A percentile compares a stretch with the other conserved stretches of the same genome.
These are phyloP conservation scores for Bruguiera sexangula DNA, from an alignment of 345 rosid species.

Conservation along the genomic window DNA sequence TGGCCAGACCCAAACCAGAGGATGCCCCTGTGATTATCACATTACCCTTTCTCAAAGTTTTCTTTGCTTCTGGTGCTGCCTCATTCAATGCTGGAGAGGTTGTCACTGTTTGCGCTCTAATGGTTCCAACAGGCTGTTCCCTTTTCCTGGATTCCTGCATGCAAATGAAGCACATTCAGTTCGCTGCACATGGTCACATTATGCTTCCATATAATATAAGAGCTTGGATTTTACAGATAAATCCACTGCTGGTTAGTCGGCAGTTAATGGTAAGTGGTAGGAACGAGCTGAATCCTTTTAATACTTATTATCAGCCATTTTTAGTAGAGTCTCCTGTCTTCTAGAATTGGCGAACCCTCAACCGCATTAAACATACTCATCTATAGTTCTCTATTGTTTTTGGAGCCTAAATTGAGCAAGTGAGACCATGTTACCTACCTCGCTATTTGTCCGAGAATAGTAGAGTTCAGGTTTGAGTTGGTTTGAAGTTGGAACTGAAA, in stretches of 20 bases:
- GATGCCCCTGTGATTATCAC: slow-evolving; percentile 82
- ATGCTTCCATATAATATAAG: neutral
- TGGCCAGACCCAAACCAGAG: slow-evolving; percentile 77
- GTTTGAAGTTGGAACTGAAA: slow-evolving; percentile 45
- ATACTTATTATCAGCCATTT: no score
- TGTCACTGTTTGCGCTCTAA: slow-evolving; percentile 63
- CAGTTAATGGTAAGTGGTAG: no score
- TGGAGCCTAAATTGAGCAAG: neutral
- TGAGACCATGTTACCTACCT: slow-evolving; percentile 32
- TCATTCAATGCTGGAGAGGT: slow-evolving; percentile 41
- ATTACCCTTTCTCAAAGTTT: slow-evolving; percentile 68
- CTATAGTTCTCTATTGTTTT: neutral
- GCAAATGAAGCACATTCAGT: neutral
- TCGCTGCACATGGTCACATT: neutral
- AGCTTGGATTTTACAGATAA: neutral
- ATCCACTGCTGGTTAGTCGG: no score
- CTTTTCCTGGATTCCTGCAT: slow-evolving; percentile 28
- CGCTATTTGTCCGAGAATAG: slow-evolving; percentile 43
- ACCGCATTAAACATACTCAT: no score
- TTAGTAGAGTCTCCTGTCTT: no score
- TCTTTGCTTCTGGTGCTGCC: slow-evolving; percentile 50
- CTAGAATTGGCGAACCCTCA: no score
- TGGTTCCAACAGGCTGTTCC: slow-evolving; percentile 34
- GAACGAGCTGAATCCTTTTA: no score
- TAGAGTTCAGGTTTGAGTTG: slow-evolving; percentile 47